Base-by-base conservation (phyloP, 495 filamentous ascomycete genomes). In the Penicillium diatomitis region DNA sequence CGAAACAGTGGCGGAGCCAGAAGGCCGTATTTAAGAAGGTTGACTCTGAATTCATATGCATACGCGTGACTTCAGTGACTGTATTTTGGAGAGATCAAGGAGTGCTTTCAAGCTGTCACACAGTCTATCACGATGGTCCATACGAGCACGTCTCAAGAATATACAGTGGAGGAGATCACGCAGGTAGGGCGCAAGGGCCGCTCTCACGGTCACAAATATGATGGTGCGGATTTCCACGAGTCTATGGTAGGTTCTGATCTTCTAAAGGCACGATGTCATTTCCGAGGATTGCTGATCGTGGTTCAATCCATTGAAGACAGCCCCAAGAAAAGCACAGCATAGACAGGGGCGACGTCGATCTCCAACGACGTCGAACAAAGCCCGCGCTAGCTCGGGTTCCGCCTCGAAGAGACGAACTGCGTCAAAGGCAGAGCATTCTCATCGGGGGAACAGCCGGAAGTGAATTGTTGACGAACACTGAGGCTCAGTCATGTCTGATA, bases 351-450 rank as follows among this genome's bases (percentile, higher is more conserved):
- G 28, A 34, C 49, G 51, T n/a, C 54, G 54, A 6, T 57, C 58
- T 3, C 58, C 58, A 6, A 51, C 49, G 20, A 20, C 54, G 10
- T 57, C 54, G 6, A 50, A 48, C 3, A 51, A 46, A 35, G 46
- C 54, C 1, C 36, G 32, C 11, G 54, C 44, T 7, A 53, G 51
- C 28, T 51, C 51, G 3, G 58, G 58, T 6, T 61, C 58, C n/a
- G 54, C 54, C 8, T 28, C 54, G 11, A 50, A 51, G 39, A 41
- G 58, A 45, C 46, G 42, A 4, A 46, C 47, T 28, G 39, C 20
- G 8, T 33, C 38, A n/a, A 56, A 50, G 30, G 41, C 29, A 9
- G 36, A n/a, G n/a, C 44, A 44, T 27, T 35, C 46, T 7, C 51
- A 44, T 41, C 40, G 20, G 20, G 20, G 1, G 20, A 38, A 9